Conservation (phyloP, 2,329 filamentous ascomycete species). For the Trichoderma harzianum region DNA sequence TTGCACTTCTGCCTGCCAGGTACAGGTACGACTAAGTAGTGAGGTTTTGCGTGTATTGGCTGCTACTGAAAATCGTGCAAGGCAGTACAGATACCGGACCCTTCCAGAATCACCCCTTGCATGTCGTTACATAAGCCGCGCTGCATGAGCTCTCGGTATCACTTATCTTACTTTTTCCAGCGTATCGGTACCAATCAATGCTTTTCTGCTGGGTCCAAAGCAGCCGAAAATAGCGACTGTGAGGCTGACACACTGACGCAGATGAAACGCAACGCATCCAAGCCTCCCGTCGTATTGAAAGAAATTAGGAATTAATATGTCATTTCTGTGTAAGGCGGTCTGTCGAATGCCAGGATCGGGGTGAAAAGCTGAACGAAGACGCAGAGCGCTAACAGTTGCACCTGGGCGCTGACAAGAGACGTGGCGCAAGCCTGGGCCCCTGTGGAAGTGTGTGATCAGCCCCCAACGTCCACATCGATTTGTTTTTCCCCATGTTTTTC, state of each 20-base stretch:
- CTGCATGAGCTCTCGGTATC: background rate
- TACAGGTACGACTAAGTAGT: background rate
- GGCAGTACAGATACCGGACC: background rate
- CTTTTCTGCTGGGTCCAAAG: background rate
- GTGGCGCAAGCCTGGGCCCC: background rate
- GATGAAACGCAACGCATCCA: background rate
- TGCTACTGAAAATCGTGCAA: background rate
- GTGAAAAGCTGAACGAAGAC: background rate
- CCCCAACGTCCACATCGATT: background rate
- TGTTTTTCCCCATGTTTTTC: background rate
- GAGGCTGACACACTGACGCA: constrained; percentile 2
- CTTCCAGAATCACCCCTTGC: background rate
- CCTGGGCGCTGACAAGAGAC: background rate
- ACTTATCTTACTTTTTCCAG: background rate
- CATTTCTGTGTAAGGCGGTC: background rate
- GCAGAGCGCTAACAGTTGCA: background rate
- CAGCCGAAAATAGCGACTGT: background rate
- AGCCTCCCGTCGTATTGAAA: background rate
- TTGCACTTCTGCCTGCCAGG: background rate
- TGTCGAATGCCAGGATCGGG: background rate
- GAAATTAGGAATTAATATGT: background rate
- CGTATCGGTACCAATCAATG: background rate
- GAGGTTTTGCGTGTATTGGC: background rate
- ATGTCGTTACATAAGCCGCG: background rate
- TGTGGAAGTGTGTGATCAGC: background rate